phyloP scores from a whole-genome alignment of 2,329 filamentous ascomycete genomes.

The Aspergillus sp. region DNA sequence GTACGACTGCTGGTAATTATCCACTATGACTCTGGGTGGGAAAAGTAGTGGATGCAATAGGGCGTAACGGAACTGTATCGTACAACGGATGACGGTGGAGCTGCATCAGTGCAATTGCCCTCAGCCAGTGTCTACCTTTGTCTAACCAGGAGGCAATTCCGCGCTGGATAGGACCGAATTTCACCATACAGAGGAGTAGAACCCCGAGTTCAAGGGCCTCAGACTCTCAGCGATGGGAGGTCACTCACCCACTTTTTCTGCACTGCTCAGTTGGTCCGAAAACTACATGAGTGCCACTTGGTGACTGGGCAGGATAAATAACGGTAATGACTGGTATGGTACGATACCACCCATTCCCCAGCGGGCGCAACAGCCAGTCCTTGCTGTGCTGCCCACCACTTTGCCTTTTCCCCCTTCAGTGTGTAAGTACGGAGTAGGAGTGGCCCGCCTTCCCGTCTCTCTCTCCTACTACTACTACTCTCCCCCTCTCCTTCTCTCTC shows the following conservation, averaged over 20 bases:
- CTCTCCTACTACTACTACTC: conserved; percentile 29
- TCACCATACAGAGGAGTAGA: not conserved
- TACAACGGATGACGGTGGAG: conserved; percentile 4
- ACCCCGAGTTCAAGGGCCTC: too few relatives aligned
- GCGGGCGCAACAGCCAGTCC: conserved; percentile 22
- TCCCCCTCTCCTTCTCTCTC: conserved; percentile 25
- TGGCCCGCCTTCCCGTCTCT: conserved; percentile 18
- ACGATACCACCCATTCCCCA: conserved; percentile 19
- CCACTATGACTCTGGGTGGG: not conserved
- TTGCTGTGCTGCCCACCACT: conserved; percentile 19
- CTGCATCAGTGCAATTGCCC: conserved; percentile 2
- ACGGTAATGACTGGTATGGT: conserved; percentile 16
- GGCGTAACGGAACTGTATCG: conserved; percentile 6
- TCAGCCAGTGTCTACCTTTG: not conserved
- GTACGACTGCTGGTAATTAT: not conserved
- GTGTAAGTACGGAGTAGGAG: not conserved
- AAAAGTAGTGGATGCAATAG: not conserved
- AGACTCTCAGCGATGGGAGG: too few relatives aligned
- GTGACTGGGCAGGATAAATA: conserved; percentile 3
- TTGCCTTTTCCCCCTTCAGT: conserved; percentile 15
- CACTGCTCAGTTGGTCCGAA: not conserved
- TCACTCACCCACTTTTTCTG: not conserved
- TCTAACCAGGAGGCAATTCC: not conserved
- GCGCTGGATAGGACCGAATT: not conserved
- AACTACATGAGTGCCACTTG: not conserved